Evolutionary conservation across 2,329 filamentous ascomycete species (phyloP).

Genomic region (Microsporum canis): DNA sequence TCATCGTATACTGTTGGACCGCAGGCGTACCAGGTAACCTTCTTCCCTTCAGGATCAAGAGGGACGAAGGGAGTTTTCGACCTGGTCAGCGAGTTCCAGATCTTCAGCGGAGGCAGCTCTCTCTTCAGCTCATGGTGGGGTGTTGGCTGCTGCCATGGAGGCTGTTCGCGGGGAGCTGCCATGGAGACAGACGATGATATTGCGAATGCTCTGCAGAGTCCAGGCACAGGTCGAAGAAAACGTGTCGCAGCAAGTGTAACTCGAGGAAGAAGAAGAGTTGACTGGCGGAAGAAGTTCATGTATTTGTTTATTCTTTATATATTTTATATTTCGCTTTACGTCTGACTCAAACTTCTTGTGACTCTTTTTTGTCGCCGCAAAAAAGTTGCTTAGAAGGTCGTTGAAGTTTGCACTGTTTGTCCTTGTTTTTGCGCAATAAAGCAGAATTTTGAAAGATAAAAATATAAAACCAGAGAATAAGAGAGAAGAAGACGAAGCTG

Average conservation of each 20-base stretch:
- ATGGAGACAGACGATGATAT: background rate
- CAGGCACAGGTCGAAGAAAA: background rate
- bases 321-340: background rate
- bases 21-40: slow-evolving; percentile 79
- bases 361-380: background rate
- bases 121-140: slow-evolving; percentile 22
- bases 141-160: slow-evolving; percentile 34
- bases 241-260: slow-evolving; percentile 3
- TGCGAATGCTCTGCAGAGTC: background rate
- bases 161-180: slow-evolving; percentile 31
- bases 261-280: background rate
- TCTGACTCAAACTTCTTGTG: background rate
- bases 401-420: background rate
- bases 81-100: slow-evolving; percentile 72
- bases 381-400: background rate
- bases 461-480: background rate
- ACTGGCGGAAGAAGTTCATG: slow-evolving; percentile 3
- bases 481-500: background rate
- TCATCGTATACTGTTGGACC: slow-evolving; percentile 79
- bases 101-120: slow-evolving; percentile 48
- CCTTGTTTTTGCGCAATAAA: background rate
- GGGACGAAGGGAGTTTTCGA: slow-evolving; percentile 64
- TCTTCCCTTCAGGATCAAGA: slow-evolving; percentile 53
- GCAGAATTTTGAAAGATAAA: background rate
- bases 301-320: background rate